Base-by-base conservation (phyloP, 768 basidiomycete species). In the Phylloporus arenicola region DNA sequence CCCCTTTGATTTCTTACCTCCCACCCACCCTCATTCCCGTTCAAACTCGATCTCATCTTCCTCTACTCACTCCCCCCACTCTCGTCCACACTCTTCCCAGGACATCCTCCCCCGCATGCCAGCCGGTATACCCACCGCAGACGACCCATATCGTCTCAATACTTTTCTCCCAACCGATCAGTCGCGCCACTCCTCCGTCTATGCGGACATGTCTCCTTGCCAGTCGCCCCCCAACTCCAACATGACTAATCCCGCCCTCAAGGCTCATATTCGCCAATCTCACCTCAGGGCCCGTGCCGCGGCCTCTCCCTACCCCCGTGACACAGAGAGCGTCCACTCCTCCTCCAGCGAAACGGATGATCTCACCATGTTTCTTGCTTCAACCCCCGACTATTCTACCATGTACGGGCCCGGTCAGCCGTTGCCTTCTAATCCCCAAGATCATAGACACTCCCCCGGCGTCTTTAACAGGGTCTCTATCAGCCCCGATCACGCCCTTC, bases 321-420 rank as follows among this genome's bases (percentile, higher is more conserved):
- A 91, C 63, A 81, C 84, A 12, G 87, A 90, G 73, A 86, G 84
- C 63, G 86, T 90, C 55, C 87, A 91, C 61, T 90, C 88, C 11
- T 90, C 88, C 38, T 89, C 87, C 47, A 86, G 83, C 70, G 90
- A 92, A 72, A 84, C 88, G n/a, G 90, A 92, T 58, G 89, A 92
- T 65, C 76, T 90, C 55, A 75, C 86, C 57, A 83, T 89, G 82
- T 90, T 81, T 69, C 76, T 89, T 50, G 71, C 73, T 40, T 73
- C 75, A 51, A 61, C 76, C 20, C 68, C 79, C 48, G 86, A 88
- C 49, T 88, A 89, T 65, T 75, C 81, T 62, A 64, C 74, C 58
- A 83, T 90, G 77, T 90, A 80, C 63, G 72, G 73, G 39, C 69
- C 70, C 14, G 69, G 58, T 58, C 57, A 68, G 51, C 64, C 61